Percentiles rank a stretch among this genome's conserved stretches.
Evolutionary conservation across 164 flowering plant genomes (phyloP).

Genomic region (Dillenia turbinata): DNA sequence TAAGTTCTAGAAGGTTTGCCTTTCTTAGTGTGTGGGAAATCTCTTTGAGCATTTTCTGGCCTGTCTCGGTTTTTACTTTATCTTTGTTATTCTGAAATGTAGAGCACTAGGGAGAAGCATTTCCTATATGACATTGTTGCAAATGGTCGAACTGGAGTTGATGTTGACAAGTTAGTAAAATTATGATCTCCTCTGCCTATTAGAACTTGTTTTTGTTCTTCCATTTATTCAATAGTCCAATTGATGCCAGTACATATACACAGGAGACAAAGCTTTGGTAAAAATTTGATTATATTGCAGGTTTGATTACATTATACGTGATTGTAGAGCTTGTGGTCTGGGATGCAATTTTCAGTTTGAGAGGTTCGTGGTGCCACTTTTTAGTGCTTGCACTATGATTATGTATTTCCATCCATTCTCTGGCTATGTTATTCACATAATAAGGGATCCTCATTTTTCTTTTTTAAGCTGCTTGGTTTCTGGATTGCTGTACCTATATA

Average conservation of each 20-base stretch:
- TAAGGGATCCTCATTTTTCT: background rate
- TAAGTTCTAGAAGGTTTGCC: slow-evolving; percentile 16
- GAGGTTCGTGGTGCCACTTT: slow-evolving; percentile 35
- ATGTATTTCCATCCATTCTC: too few species aligned
- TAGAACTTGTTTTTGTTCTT: too few species aligned
- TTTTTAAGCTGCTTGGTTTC: too few species aligned
- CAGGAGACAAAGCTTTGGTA: background rate
- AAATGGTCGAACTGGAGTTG: slow-evolving; percentile 94
- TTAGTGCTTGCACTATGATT: background rate
- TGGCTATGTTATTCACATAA: background rate
- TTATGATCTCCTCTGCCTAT: too few species aligned
- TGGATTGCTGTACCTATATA: too few species aligned
- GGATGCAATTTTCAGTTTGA: slow-evolving; percentile 80
- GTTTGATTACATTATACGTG: slow-evolving; percentile 94
- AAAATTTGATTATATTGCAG: slow-evolving; percentile 27
- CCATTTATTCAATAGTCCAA: too few species aligned
- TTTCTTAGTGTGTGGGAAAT: too few species aligned
- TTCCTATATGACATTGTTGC: slow-evolving; percentile 97
- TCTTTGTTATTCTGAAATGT: background rate
- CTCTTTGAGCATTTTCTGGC: too few species aligned
- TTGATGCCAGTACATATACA: too few species aligned
- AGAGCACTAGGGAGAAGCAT: slow-evolving; percentile 60
- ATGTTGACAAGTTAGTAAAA: slow-evolving; percentile 83
- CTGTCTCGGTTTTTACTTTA: too few species aligned
- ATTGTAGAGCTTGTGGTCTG: slow-evolving; percentile 88